Evolutionary conservation across 129 eudicot species (phyloP).

Genomic region (Centella asiatica): DNA sequence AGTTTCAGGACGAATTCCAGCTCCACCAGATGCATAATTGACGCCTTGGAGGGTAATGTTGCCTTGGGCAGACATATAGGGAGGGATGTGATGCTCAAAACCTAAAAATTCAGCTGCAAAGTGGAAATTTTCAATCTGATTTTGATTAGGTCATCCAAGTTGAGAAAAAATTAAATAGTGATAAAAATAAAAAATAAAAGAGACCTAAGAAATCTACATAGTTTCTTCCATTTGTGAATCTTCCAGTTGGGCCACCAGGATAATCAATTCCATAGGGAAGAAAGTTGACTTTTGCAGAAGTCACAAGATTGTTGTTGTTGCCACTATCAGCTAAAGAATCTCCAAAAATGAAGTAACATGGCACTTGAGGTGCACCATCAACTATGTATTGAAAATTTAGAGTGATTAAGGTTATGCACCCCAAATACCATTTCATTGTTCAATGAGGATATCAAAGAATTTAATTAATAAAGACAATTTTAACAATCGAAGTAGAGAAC

Average conservation of each 20-base stretch:
- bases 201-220: slow-evolving; percentile 46
- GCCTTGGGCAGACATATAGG: slow-evolving; percentile 20
- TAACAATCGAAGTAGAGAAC: too few species aligned
- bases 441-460: too few species aligned
- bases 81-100: slow-evolving; percentile 19
- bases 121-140: too few species aligned
- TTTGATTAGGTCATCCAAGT: too few species aligned
- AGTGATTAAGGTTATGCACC: too few species aligned
- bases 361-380: slow-evolving; percentile 14
- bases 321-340: slow-evolving; percentile 5
- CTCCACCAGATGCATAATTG: slow-evolving; percentile 31
- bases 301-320: slow-evolving; percentile 11
- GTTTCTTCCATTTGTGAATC: slow-evolving; percentile 58
- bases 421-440: too few species aligned
- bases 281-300: slow-evolving; percentile 46
- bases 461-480: too few species aligned
- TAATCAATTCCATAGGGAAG: slow-evolving; percentile 61
- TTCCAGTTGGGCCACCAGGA: slow-evolving; percentile 46
- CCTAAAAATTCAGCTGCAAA: slow-evolving; percentile 24
- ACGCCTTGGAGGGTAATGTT: slow-evolving; percentile 21
- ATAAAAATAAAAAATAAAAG: not conserved
- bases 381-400: not conserved
- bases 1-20: slow-evolving; percentile 32
- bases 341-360: slow-evolving; percentile 22
- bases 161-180: not conserved